Base-by-base conservation (phyloP, 2,329 filamentous ascomycete genomes). In the Torrubiella hemipterigena region DNA sequence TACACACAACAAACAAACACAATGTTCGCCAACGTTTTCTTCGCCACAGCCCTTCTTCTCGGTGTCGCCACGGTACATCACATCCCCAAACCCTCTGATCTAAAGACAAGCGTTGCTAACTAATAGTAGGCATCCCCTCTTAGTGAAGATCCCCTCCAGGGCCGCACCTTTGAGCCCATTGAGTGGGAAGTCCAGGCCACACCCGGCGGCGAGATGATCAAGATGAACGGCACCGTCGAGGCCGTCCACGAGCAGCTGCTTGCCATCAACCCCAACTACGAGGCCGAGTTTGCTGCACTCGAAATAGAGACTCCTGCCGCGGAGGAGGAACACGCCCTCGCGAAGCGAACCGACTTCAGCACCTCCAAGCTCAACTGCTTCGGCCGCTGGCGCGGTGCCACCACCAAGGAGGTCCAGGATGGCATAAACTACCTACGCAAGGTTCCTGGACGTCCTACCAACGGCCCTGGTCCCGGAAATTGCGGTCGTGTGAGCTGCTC, bases 141-240 rank as follows among this genome's bases (percentile, higher is more conserved):
- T n/a, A n/a, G n/a, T n/a, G n/a, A n/a, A n/a, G n/a, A n/a, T n/a
- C n/a, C n/a, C n/a, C n/a, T n/a, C n/a, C n/a, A n/a, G n/a, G n/a
- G n/a, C n/a, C n/a, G n/a, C n/a, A n/a, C n/a, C n/a, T n/a, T n/a
- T n/a, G n/a, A n/a, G n/a, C n/a, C n/a, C 11, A 6, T 24, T 12
- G 6, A 24, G 10, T 12, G 38, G 29, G 4, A 50, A 52, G 8
- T 50, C 49, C 17, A 71, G 45, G 42, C 61, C 49, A 46, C 68
- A 69, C 10, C 51, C 50, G 13, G 29, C n/a, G 6, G 23, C 17
- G 17, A 17, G 7, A 17, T 19, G 3, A 19, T 30, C 16, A 10
- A 15, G 13, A 13, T 30, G 17, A 30, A 49, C 35, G 13, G 55
- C 55, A 46, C 58, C 69, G 27, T 58, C 40, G 2, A 64, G 49